Evolutionary conservation across 2,329 filamentous ascomycete genomes (phyloP).

Genomic region (Fusarium globosum): DNA sequence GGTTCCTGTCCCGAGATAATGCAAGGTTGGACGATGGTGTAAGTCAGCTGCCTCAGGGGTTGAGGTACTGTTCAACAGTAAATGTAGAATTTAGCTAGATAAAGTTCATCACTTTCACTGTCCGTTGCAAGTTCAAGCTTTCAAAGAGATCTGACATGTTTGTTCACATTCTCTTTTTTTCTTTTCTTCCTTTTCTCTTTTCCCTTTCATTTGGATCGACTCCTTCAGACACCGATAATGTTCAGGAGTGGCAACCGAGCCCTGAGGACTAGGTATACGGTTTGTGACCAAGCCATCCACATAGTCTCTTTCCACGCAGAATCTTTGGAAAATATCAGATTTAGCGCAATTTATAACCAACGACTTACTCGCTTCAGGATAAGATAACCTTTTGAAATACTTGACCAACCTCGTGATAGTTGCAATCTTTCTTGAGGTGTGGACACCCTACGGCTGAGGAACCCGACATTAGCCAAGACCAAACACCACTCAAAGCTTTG

Average conservation of each 20-base stretch:
- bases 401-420: not conserved
- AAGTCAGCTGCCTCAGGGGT: not conserved
- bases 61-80: not conserved
- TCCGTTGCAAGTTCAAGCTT: not conserved
- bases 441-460: conserved; percentile 9
- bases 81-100: not conserved
- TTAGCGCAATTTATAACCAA: not conserved
- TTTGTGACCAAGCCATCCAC: not conserved
- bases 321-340: not conserved
- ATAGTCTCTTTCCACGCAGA: not conserved
- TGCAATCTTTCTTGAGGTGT: not conserved
- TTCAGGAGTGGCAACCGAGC: not conserved
- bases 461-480: not conserved
- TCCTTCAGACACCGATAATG: not conserved
- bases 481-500: not conserved
- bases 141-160: not conserved
- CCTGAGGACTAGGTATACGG: not conserved
- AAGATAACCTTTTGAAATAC: not conserved
- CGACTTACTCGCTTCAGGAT: not conserved
- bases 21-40: not conserved
- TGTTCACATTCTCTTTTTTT: no score
- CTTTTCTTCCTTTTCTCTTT: no score
- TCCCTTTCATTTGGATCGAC: not conserved
- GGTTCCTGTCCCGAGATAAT: conserved; percentile 11
- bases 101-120: not conserved